Evolutionary conservation across 1,284 basidiomycete genomes (phyloP).

Genomic region (Melampsora americana): DNA sequence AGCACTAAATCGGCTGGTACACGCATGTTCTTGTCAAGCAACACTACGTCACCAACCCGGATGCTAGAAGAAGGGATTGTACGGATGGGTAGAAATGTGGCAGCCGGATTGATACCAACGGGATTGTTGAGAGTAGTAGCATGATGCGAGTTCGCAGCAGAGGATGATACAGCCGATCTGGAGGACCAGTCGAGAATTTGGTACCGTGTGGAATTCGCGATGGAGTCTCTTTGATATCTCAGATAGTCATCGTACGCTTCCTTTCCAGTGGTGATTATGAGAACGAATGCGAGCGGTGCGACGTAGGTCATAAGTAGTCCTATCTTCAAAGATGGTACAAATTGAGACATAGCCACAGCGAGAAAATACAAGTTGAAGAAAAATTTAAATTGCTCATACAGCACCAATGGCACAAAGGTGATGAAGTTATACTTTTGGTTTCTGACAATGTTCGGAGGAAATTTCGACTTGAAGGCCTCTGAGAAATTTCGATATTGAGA

Average conservation of each 20-base stretch:
- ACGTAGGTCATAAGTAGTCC: constrained; percentile 83
- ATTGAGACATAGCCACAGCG: constrained; percentile 91
- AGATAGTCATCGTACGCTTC: constrained; percentile 98
- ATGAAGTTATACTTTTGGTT: constrained; percentile 97
- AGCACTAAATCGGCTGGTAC: constrained; percentile 93
- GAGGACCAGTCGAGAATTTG: constrained; percentile 67
- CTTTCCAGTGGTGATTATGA: constrained; percentile 93
- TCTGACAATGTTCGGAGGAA: constrained; percentile 75
- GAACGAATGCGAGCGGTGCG: constrained; percentile 90
- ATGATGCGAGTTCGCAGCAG: constrained; percentile 48
- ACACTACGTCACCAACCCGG: constrained; percentile 84
- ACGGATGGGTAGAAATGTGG: constrained; percentile 46
- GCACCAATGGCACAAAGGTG: constrained; percentile 90
- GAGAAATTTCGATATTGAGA: background rate
- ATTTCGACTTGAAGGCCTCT: constrained; percentile 50
- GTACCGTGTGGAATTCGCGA: constrained; percentile 91
- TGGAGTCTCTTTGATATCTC: constrained; percentile 81
- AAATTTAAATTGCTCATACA: constrained; percentile 99
- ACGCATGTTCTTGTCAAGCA: constrained; percentile 93
- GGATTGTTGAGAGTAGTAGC: constrained; percentile 52
- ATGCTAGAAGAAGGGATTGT: constrained; percentile 80
- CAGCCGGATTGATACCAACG: constrained; percentile 15
- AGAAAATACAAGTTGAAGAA: constrained; percentile 99
- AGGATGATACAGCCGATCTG: constrained; percentile 48
- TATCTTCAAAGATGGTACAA: constrained; percentile 92